Conservation (phyloP, 331 rosid genomes). For the Cydonia oblonga region DNA sequence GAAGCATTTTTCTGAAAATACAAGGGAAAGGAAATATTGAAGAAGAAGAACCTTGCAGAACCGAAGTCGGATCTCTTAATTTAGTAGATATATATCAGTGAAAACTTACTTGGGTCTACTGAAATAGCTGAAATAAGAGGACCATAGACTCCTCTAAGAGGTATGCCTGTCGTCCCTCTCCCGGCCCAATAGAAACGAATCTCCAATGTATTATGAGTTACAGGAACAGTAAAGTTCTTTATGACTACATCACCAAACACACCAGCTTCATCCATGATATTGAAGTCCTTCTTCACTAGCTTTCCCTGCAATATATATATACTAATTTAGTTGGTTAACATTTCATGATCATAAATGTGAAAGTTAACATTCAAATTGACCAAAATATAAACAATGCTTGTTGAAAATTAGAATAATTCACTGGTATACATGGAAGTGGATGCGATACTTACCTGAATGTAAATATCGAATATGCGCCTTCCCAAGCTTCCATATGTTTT, state of each 20-base stretch:
- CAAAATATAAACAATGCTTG: conserved; percentile 32
- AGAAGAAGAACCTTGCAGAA: too few species aligned
- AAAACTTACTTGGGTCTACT: conserved; percentile 32
- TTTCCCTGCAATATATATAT: conserved; percentile 42
- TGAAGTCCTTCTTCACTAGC: conserved; percentile 43
- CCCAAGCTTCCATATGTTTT: conserved; percentile 50
- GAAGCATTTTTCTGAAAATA: too few species aligned
- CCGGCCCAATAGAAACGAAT: conserved; percentile 75
- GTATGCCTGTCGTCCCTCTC: conserved; percentile 54
- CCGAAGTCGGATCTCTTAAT: too few species aligned
- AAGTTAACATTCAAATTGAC: conserved; percentile 3
- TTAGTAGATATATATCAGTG: not conserved
- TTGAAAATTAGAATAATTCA: not conserved
- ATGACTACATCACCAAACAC: conserved; percentile 34
- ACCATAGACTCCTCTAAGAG: conserved; percentile 53
- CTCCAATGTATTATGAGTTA: conserved; percentile 36
- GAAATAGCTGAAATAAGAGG: conserved; percentile 82
- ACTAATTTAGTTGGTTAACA: not conserved
- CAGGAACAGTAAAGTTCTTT: conserved; percentile 12
- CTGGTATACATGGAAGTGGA: not conserved
- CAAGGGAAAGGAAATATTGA: too few species aligned
- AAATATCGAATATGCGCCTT: conserved; percentile 70
- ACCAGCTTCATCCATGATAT: conserved; percentile 49
- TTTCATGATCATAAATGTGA: not conserved
- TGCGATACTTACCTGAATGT: conserved; percentile 40